Evolutionary conservation across 1,139 yeast species (phyloP).

Genomic region (Pneumocystis canis): DNA sequence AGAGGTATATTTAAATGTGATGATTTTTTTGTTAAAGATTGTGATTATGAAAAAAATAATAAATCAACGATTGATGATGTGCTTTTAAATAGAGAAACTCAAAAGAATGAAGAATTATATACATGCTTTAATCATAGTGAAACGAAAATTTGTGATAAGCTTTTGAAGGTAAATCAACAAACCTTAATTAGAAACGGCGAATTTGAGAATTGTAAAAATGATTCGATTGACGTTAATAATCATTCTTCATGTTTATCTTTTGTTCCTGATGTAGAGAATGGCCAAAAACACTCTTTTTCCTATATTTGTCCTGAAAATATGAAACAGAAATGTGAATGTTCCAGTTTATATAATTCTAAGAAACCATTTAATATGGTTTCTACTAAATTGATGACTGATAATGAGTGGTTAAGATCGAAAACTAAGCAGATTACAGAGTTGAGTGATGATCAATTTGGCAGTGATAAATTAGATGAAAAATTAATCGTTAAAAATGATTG

Average conservation of each 20-base stretch:
- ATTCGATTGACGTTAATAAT: neutral
- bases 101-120: conserved; percentile 40
- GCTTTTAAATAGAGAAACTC: conserved; percentile 17
- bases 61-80: neutral
- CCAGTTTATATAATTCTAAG: conserved; percentile 4
- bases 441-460: conserved; percentile 16
- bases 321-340: conserved; percentile 17
- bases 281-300: neutral
- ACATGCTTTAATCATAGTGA: conserved; percentile 25
- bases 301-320: conserved; percentile 8
- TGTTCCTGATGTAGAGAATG: neutral
- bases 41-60: neutral
- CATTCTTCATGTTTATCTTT: neutral
- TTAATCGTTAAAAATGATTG: neutral
- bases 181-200: neutral
- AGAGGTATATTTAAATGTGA: neutral
- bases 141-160: neutral
- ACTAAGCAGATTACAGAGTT: conserved; percentile 7
- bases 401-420: conserved; percentile 11
- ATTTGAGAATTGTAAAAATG: neutral
- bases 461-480: conserved; percentile 12
- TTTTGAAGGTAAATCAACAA: neutral
- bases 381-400: conserved; percentile 3
- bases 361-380: neutral
- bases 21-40: neutral